These are phyloP conservation scores for Ophiostoma sp. DNA, from an alignment of 2,329 filamentous ascomycete species.

Conservation along the genomic window DNA sequence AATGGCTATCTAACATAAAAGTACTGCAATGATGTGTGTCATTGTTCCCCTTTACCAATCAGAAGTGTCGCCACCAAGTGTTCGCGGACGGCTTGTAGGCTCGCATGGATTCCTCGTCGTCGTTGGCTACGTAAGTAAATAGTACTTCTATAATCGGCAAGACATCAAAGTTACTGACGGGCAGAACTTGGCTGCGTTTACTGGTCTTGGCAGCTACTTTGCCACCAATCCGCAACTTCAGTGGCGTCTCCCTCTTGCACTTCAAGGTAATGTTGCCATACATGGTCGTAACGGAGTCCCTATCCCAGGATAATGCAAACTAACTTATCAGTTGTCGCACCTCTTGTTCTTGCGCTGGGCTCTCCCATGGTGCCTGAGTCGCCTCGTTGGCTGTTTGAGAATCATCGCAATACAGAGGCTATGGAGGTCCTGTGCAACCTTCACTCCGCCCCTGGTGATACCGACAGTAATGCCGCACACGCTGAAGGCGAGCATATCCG, in stretches of 20 bases:
- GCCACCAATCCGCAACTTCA: slow-evolving; percentile 8
- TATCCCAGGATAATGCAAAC: not conserved
- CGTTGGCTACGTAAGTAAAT: not conserved
- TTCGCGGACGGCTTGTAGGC: not conserved
- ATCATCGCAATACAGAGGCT: not conserved
- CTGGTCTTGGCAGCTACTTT: slow-evolving; percentile 3
- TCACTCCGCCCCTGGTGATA: not conserved
- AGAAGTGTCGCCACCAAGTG: not conserved
- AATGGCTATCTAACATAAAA: not conserved
- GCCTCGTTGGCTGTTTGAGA: not conserved
- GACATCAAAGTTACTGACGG: not conserved
- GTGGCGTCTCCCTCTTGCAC: not conserved
- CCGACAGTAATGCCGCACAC: not conserved
- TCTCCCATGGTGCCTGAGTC: not conserved
- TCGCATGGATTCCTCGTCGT: not conserved
- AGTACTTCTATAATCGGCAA: not conserved
- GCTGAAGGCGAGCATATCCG: not conserved
- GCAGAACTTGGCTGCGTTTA: slow-evolving; percentile 7
- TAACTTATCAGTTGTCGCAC: not conserved
- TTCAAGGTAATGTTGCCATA: not conserved
- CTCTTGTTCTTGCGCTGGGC: not conserved
- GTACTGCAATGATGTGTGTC: slow-evolving; percentile 1
- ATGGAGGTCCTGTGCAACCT: not conserved
- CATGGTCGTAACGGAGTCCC: not conserved
- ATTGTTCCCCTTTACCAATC: not conserved